A percentile compares a stretch with the other conserved stretches of the same genome.
These are phyloP conservation scores for Avena eriantha DNA, from an alignment of 176 grass and related monocot genomes.

Conservation along the genomic window DNA sequence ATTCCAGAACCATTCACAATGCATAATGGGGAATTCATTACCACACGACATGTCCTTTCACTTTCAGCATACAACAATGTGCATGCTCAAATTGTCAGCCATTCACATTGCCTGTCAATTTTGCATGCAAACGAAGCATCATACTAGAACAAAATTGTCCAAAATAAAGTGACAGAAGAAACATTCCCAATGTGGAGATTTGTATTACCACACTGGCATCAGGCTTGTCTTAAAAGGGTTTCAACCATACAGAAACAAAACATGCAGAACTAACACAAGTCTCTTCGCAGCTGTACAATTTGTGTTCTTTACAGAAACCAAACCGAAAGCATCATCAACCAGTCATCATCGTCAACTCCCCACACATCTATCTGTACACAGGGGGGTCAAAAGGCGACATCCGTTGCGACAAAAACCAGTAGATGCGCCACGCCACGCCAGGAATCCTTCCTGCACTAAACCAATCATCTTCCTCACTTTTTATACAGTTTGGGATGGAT, in stretches of 20 bases:
- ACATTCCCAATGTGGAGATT: neutral
- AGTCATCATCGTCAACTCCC: conserved; percentile 34
- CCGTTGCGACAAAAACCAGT: conserved; percentile 48
- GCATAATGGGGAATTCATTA: too few relatives aligned
- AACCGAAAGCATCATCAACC: conserved; percentile 44
- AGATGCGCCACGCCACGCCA: conserved; percentile 59
- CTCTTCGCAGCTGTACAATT: conserved; percentile 42
- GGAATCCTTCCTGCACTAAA: conserved; percentile 40
- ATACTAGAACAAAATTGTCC: neutral
- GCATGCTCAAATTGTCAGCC: too few relatives aligned
- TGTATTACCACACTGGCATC: neutral
- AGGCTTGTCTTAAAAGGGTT: neutral
- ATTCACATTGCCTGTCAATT: neutral
- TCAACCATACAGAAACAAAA: neutral
- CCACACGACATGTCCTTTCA: too few relatives aligned
- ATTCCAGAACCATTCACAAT: too few relatives aligned
- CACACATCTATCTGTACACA: conserved; percentile 49
- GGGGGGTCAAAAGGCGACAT: conserved; percentile 37
- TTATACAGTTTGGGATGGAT: conserved; percentile 59
- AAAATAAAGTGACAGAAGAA: neutral
- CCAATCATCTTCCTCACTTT: conserved; percentile 58
- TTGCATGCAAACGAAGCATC: neutral
- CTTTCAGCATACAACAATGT: too few relatives aligned
- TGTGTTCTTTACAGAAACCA: conserved; percentile 48
- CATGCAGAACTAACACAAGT: conserved; percentile 21